phyloP scores from a whole-genome alignment of 2,329 filamentous ascomycete genomes.

The Drechmeria coniospora region DNA sequence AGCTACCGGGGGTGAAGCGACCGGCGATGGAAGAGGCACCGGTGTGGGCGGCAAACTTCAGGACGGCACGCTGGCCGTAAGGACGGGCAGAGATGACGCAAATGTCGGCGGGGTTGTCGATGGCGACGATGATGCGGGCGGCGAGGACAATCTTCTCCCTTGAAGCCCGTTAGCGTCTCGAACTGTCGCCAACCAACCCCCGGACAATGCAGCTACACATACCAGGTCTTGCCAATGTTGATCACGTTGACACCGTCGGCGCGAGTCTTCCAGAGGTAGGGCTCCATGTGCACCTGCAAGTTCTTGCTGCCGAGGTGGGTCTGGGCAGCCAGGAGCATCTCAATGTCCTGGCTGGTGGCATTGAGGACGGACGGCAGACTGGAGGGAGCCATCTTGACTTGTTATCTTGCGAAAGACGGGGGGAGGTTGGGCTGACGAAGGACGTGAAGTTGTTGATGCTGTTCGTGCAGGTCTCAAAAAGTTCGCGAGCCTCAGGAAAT shows the following conservation, averaged over 20 bases:
- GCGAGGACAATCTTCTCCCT: slow-evolving; percentile 99
- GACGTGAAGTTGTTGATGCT: slow-evolving; percentile 13
- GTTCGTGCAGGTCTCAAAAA: slow-evolving; percentile 21
- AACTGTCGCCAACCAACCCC: neutral
- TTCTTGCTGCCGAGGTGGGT: slow-evolving; percentile 97
- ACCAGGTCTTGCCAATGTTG: slow-evolving; percentile 99
- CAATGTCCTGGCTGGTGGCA: slow-evolving; percentile 94
- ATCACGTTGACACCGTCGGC: slow-evolving; percentile 96
- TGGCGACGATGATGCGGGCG: slow-evolving; percentile 93
- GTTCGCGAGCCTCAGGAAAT: slow-evolving; percentile 25
- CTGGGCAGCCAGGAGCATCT: slow-evolving; percentile 97
- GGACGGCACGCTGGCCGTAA: slow-evolving; percentile 97
- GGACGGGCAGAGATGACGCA: slow-evolving; percentile 99
- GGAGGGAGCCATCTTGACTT: slow-evolving; percentile 78
- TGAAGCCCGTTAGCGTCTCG: slow-evolving; percentile 6
- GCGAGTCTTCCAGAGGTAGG: slow-evolving; percentile 99
- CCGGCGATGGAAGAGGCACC: slow-evolving; percentile 95
- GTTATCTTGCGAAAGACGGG: slow-evolving; percentile 18
- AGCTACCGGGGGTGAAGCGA: slow-evolving; percentile 99
- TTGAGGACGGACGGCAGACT: slow-evolving; percentile 94
- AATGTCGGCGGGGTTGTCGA: slow-evolving; percentile 99
- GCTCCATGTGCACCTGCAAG: slow-evolving; percentile 98
- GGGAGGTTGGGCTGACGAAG: slow-evolving; percentile 10
- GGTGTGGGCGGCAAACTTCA: slow-evolving; percentile 99
- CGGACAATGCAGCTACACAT: too few relatives aligned